Evolutionary conservation across 176 grass and related monocot species (phyloP), one percentile per base, ranked within the genome.

Genomic region (Poa annua): DNA sequence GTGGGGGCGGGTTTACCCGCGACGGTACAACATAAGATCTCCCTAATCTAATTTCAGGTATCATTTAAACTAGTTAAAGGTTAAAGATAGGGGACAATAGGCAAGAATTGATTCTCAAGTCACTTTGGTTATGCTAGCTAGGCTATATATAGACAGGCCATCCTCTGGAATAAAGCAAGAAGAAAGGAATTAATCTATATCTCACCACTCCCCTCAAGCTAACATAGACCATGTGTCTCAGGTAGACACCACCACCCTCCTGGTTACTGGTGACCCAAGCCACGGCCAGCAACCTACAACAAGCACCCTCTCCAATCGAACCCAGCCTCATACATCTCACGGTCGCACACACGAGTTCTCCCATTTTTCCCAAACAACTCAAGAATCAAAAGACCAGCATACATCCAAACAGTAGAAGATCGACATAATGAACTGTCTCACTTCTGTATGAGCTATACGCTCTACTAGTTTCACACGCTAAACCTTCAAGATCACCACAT

Each of bases 401-500:
- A 33, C 60, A 32, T 66, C 32, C 33, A 8, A 75, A 32, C 33
- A 83, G 20, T 38, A 73, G 32, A 75, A 24, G 42, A 29, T 36
- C 5, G 2, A 16, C 5, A 38, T 19, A 66, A 42, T 84, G 26
- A 47, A 5, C 41, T 5, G 62, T 15, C 20, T n/a, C 1, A 24
- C 15, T 76, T 76, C 59, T n/a, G 4, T 39, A 52, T 65, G 76
- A 63, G 20, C 11, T 39, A 51, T 36, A 33, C 29, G 25, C 41
- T 80, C 48, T 48, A 66, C n/a, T 53, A 64, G 47, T 65, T 72
- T 41, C 44, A 54, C 20, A 84, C 20, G 9, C 32, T 33, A 52
- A 72, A 7, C n/a, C 13, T 73, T 15, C 16, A 66, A 10, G 9
- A 11, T 24, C 55, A 22, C 55, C 55, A 59, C 3, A 24, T 57